A percentile compares a stretch with the other conserved stretches of the same genome.
phyloP scores from a whole-genome alignment of 2,329 filamentous ascomycete genomes.

The Sclerotinia sclerotiorum region DNA sequence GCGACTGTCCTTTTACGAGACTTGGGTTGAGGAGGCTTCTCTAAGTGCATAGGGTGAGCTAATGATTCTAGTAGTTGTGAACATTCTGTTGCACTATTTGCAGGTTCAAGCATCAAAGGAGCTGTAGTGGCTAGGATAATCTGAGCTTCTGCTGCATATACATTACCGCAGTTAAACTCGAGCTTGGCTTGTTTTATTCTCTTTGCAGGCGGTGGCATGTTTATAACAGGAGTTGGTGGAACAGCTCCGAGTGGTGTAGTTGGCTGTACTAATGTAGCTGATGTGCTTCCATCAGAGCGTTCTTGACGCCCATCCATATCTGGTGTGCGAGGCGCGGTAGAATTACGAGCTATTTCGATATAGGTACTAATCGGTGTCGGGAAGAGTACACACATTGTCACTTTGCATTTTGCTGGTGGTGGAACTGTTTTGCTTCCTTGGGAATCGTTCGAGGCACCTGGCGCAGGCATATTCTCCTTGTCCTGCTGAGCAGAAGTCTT shows the following conservation, averaged over 20 bases:
- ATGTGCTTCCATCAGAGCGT: slow-evolving; percentile 43
- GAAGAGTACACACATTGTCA: slow-evolving; percentile 79
- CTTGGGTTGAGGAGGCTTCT: slow-evolving; percentile 79
- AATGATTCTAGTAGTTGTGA: slow-evolving; percentile 70
- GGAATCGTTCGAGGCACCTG: slow-evolving; percentile 49
- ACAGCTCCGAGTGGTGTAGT: slow-evolving; percentile 66
- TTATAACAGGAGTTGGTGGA: slow-evolving; percentile 60
- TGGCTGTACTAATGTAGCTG: slow-evolving; percentile 45
- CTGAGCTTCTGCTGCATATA: slow-evolving; percentile 73
- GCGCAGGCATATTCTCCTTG: slow-evolving; percentile 59
- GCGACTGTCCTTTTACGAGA: slow-evolving; percentile 89
- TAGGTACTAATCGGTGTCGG: slow-evolving; percentile 76
- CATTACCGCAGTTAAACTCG: slow-evolving; percentile 72
- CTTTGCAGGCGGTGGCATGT: slow-evolving; percentile 60
- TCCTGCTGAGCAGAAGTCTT: slow-evolving; percentile 47
- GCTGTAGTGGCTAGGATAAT: slow-evolving; percentile 72
- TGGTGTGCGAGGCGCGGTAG: slow-evolving; percentile 46
- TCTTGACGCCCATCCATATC: slow-evolving; percentile 55
- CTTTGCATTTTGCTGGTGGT: slow-evolving; percentile 56
- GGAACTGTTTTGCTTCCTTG: slow-evolving; percentile 45
- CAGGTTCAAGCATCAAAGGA: slow-evolving; percentile 75
- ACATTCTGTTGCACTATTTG: slow-evolving; percentile 65
- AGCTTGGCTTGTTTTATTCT: slow-evolving; percentile 69
- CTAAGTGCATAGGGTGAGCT: slow-evolving; percentile 74
- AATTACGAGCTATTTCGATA: slow-evolving; percentile 71